Evolutionary conservation across 2,329 filamentous ascomycete genomes (phyloP), one percentile per base, ranked within the genome.

Genomic region (Phyllosticta paracitricarpa): DNA sequence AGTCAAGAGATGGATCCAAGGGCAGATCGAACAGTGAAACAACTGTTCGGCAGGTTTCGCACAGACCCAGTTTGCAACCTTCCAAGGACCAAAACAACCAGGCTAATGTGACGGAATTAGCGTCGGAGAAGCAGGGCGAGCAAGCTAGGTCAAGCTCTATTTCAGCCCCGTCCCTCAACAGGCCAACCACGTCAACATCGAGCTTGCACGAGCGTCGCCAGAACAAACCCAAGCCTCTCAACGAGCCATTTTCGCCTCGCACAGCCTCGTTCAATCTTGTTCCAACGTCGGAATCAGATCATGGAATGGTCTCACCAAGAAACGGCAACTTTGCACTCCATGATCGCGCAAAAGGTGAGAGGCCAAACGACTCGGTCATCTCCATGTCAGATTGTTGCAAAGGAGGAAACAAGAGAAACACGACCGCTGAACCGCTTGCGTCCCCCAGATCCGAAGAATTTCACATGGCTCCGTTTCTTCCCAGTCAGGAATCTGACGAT

Each of bases 391-490:
- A 62, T 52, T 53, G 57, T 24, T 57, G 55, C 26, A 51, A 40
- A 10, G 57, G 53, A 30, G 28, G 22, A 24, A 57, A 54, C 30
- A 57, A 56, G 24, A 22, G 54, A 30, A 40, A n/a, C 35, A 17
- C 12, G 28, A 35, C 28, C 12, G 25, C 25, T n/a, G 57, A 62
- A 48, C 56, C 57, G 19, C 40, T 56, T 8, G 61, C 25, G 5
- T 80, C 78, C 6, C 78, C 78, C 19, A 69, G 74, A 28, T 68
- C 73, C 19, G 70, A 70, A 5, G 68, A 71, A 40, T 75, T 75
- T 57, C 69, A 72, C 9, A 69, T 69, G 55, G 68, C 72, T 62
- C 57, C 68, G 8, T 71, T 74, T 51, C 61, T 64, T 24, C 61
- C 62, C 19, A 51, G 62, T 7, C 63, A 57, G 48, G 67, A 68